phyloP scores from a whole-genome alignment of 169 alveolate species.

The Fabrea salina region DNA sequence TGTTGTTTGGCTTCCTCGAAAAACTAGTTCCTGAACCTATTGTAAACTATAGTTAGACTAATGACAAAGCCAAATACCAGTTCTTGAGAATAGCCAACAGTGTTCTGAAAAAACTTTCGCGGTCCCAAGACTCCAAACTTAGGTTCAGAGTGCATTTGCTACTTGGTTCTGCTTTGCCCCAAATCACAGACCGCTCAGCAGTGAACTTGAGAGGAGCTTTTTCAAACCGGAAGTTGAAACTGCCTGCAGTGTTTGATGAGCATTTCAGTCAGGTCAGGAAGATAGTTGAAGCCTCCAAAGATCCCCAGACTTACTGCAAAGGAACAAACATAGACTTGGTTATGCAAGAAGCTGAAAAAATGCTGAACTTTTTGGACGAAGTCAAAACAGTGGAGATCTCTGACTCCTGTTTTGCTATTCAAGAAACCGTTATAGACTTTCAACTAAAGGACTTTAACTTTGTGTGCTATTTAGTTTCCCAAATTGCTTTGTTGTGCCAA shows the following conservation, averaged over 20 bases:
- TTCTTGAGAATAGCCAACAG: background rate
- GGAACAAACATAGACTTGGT: background rate
- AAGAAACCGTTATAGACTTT: background rate
- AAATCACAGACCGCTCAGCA: background rate
- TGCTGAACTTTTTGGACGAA: background rate
- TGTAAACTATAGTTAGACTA: background rate
- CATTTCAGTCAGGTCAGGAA: background rate
- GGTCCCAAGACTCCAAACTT: background rate
- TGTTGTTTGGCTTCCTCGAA: background rate
- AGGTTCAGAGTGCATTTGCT: background rate
- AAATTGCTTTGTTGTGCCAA: background rate
- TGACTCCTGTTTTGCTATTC: background rate
- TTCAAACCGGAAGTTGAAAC: background rate
- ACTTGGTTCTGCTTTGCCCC: background rate
- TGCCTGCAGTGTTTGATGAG: background rate
- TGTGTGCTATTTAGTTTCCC: background rate
- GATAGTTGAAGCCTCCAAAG: background rate
- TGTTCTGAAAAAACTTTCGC: background rate
- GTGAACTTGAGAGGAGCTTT: background rate
- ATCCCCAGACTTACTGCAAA: background rate
- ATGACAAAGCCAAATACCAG: background rate
- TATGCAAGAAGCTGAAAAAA: background rate
- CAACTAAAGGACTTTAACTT: slow-evolving; percentile 1
- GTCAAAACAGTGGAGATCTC: background rate
- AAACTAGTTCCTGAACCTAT: background rate